Evolutionary conservation across 2,329 filamentous ascomycete species (phyloP).

Genomic region (Drechslerella stenobrocha): DNA sequence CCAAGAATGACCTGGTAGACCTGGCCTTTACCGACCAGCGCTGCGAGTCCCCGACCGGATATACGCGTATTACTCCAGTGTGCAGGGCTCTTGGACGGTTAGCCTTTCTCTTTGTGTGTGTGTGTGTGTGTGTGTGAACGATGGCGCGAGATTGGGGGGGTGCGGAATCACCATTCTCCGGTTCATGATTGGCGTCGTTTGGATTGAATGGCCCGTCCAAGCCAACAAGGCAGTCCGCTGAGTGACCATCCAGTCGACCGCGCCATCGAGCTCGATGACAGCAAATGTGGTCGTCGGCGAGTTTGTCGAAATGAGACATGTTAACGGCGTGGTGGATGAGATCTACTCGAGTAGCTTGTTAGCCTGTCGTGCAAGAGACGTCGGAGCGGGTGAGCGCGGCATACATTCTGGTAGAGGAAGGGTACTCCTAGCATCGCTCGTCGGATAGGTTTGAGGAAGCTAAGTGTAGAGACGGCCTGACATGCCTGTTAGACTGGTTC

Average conservation of each 20-base stretch:
- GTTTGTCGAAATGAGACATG: slow-evolving; percentile 83
- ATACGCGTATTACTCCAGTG: slow-evolving; percentile 91
- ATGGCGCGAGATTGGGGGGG: slow-evolving; percentile 2
- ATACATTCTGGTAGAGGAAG: slow-evolving; percentile 81
- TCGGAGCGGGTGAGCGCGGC: no score
- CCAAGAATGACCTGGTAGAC: slow-evolving; percentile 82
- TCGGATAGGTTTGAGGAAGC: slow-evolving; percentile 78
- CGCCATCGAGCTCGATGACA: slow-evolving; percentile 85
- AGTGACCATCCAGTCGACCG: slow-evolving; percentile 90
- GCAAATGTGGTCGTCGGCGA: slow-evolving; percentile 83
- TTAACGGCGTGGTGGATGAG: slow-evolving; percentile 80
- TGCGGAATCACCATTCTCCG: slow-evolving; percentile 63
- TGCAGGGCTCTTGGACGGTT: slow-evolving; percentile 65
- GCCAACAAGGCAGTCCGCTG: slow-evolving; percentile 88
- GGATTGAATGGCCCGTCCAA: slow-evolving; percentile 89
- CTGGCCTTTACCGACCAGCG: slow-evolving; percentile 81
- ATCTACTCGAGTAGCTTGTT: slow-evolving; percentile 10
- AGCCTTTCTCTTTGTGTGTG: slow-evolving; percentile 52
- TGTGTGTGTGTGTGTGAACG: no score
- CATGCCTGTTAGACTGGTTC: slow-evolving; percentile 8
- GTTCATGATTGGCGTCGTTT: slow-evolving; percentile 74
- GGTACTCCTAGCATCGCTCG: slow-evolving; percentile 81
- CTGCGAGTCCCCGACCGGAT: slow-evolving; percentile 83
- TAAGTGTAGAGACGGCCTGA: slow-evolving; percentile 84
- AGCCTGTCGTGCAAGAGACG: no score